phyloP scores from a whole-genome alignment of 2,329 filamentous ascomycete genomes.

The Epichloe uncinata region DNA sequence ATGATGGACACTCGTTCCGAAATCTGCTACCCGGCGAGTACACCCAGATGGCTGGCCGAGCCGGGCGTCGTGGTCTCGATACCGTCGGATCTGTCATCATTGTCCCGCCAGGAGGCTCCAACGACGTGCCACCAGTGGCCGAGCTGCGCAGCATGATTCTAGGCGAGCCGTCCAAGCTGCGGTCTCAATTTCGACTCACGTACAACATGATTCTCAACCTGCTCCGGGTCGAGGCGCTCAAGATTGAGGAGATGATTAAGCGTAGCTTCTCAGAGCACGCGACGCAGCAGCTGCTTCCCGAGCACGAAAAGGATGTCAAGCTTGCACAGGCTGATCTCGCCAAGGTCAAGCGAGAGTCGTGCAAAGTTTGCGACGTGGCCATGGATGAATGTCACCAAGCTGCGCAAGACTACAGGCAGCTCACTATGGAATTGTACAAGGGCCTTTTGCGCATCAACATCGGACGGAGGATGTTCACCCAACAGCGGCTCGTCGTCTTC shows the following conservation, averaged over 20 bases:
- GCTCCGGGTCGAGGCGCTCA: constrained; percentile 85
- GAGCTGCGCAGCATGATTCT: constrained; percentile 89
- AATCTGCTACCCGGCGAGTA: constrained; percentile 92
- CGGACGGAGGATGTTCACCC: constrained; percentile 64
- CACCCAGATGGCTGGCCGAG: constrained; percentile 95
- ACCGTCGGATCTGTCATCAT: constrained; percentile 91
- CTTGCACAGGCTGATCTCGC: constrained; percentile 82
- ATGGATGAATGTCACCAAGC: constrained; percentile 73
- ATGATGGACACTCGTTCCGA: constrained; percentile 83
- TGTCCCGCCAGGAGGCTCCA: constrained; percentile 62
- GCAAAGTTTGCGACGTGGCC: constrained; percentile 65
- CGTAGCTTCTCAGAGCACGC: constrained; percentile 97
- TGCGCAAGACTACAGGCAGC: constrained; percentile 62
- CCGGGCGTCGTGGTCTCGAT: constrained; percentile 84
- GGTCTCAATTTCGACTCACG: constrained; percentile 90
- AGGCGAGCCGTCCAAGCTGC: constrained; percentile 85
- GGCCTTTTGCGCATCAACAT: constrained; percentile 67
- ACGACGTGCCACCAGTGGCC: constrained; percentile 76
- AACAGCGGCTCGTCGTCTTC: constrained; percentile 70
- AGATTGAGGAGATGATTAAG: constrained; percentile 99
- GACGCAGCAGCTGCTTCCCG: constrained; percentile 82
- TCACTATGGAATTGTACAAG: constrained; percentile 72
- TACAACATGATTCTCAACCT: constrained; percentile 99
- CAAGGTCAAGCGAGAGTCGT: constrained; percentile 78
- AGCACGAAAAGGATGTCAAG: constrained; percentile 91